Percentiles rank a stretch among this genome's conserved stretches.
Conservation (phyloP, 2,329 filamentous ascomycete species). For the Rhexocercosporidium sp. region DNA sequence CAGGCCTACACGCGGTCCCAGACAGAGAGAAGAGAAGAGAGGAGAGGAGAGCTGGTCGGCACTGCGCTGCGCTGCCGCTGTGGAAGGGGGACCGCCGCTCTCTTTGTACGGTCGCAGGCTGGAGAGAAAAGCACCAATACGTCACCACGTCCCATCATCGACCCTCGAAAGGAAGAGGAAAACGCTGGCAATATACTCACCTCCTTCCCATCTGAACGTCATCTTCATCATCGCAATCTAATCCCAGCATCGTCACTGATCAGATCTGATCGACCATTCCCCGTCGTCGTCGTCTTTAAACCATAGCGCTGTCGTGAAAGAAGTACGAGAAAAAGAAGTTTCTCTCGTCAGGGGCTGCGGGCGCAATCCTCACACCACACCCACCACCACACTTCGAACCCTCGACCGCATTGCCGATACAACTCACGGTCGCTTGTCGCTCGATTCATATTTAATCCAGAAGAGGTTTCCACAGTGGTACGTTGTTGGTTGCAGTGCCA, state of each 20-base stretch:
- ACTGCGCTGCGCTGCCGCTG: too few species aligned
- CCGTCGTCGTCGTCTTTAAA: background rate
- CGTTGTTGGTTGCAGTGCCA: background rate
- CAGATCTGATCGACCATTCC: constrained; percentile 1
- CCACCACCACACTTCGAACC: background rate
- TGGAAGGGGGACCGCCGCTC: background rate
- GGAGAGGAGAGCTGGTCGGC: background rate
- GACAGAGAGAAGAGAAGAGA: background rate
- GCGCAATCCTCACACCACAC: constrained; percentile 8
- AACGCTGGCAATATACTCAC: background rate
- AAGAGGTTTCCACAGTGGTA: background rate
- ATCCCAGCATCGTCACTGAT: background rate
- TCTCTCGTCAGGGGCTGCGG: constrained; percentile 15
- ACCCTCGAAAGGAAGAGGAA: background rate
- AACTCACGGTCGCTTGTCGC: constrained; percentile 9
- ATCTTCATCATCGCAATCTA: background rate
- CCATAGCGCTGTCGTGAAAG: background rate
- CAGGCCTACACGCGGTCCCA: background rate
- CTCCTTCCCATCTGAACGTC: background rate
- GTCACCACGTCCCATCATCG: constrained; percentile 1
- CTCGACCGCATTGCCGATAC: background rate
- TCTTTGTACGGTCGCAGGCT: constrained; percentile 7
- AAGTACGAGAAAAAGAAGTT: background rate
- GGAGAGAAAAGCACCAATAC: constrained; percentile 1
- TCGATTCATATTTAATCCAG: background rate